Base-by-base conservation (phyloP, 1,284 basidiomycete genomes). In the Erythrobasidium hasegawianum region DNA sequence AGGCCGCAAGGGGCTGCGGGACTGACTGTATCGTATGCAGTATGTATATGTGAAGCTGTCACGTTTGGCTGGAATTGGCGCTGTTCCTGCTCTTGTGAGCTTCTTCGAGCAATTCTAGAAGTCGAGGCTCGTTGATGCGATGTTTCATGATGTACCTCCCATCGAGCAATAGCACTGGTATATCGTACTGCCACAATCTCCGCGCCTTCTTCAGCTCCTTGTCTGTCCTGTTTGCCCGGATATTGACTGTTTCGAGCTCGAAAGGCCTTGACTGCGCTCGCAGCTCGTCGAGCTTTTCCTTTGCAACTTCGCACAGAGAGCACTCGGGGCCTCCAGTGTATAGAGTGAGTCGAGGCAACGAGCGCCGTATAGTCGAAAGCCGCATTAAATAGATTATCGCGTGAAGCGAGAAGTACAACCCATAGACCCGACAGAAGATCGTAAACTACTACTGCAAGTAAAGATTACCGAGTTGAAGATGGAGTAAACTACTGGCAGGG, bases 141-240 rank as follows among this genome's bases (percentile, higher is more conserved):
- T 74, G 72, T 68, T 74, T 74, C 71, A 70, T 70, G 4, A 74
- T 60, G 18, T 72, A 38, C 1, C 71, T 68, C 2, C 71, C 71
- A 5, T 61, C 59, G 10, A 66, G 57, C 27, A 72, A 72, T 2
- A 74, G 50, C 9, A 74, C 72, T 11, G 72, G 72, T 11, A 74
- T 68, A 53, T 74, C 72, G 68, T 72, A 74, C 72, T 73, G 53
- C 14, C 72, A 73, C 43, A 72, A 45, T 16, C 72, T 24, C 2
- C 72, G n/a, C 72, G 71, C 72, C 2, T 68, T 69, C 5, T 68
- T 70, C 2, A 72, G 53, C 22, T 70, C 61, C 39, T 57, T 60
- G 27, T 71, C 66, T 54, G 68, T 68, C 2, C 59, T 59, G 20
- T 72, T 70, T n/a, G 58, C 69, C 0, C 50, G 41, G 41, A 74